Base-by-base conservation (phyloP, 2,329 filamentous ascomycete species). In the Pyrenochaeta sp. region DNA sequence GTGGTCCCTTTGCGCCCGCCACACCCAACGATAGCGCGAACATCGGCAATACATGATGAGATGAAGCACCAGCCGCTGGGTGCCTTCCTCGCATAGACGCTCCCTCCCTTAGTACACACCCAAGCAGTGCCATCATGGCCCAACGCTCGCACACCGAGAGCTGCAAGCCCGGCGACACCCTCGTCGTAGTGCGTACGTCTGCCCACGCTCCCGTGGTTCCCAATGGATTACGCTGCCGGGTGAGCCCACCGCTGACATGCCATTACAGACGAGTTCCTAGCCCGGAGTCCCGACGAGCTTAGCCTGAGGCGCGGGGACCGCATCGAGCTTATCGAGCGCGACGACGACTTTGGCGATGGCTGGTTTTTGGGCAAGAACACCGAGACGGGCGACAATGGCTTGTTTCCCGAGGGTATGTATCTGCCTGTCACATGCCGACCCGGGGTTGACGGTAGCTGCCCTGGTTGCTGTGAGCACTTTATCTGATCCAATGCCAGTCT, bases 271-370 rank as follows among this genome's bases (percentile, higher is more conserved):
- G 93, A 97, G 79, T 98, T 99, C 77, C 83, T 89, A 68, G 93
- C 94, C 56, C 89, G 95, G 67, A 96, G 93, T 78, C 90, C 91
- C 56, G 95, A 99, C 80, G 95, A 99, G 83, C 84, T 99, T 73
- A 96, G 88, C 68, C 84, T 99, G 65, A 83, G 87, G 54, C 96
- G 96, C 73, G 93, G 91, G 68, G 91, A 95, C 72, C 88, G 90
- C 63, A 90, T 96, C 61, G 90, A 94, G 80, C 81, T 96, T 62
- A 87, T 94, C 64, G 91, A 95, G 79, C 86, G 91, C 71, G 91
- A 95, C 75, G 91, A 95, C 76, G 91, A 95, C 75, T 96, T 95
- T 76, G 91, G 91, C 60, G 91, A 96, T 77, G 91, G 92, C 52
- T 93, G 91, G 91, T 96, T 91, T 74, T 77, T 94, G 71, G 87